Percentiles rank a stretch among this genome's conserved stretches.
These are phyloP conservation scores for Aspergillus taichungensis DNA, from an alignment of 495 filamentous ascomycete genomes.

Conservation along the genomic window DNA sequence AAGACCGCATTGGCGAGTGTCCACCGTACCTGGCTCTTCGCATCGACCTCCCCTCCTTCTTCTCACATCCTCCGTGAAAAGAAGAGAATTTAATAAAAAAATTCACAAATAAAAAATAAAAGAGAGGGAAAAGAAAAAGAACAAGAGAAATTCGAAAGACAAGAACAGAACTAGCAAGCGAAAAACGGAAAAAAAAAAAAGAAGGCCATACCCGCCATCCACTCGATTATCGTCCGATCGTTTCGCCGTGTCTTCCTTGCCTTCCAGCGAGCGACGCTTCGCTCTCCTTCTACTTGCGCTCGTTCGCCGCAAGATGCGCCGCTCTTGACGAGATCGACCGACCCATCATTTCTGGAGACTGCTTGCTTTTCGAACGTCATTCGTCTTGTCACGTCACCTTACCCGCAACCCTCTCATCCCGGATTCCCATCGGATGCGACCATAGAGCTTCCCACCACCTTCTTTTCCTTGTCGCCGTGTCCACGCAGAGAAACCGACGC, in stretches of 20 bases:
- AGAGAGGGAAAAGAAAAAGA: neutral
- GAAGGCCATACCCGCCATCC: too few species aligned
- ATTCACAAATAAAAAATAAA: neutral
- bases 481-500: slow-evolving; percentile 2
- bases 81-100: slow-evolving; percentile 1
- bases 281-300: slow-evolving; percentile 3
- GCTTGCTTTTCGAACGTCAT: slow-evolving; percentile 30
- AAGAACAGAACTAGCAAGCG: too few species aligned
- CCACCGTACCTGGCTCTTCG: too few species aligned
- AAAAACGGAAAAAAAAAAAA: too few species aligned
- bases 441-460: slow-evolving; percentile 1
- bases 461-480: slow-evolving; percentile 5
- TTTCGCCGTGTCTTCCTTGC: slow-evolving; percentile 2
- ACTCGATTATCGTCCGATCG: neutral
- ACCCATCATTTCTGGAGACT: slow-evolving; percentile 19
- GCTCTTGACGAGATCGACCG: slow-evolving; percentile 24
- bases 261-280: slow-evolving; percentile 2
- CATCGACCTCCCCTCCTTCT: too few species aligned
- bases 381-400: slow-evolving; percentile 30
- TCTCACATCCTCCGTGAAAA: too few species aligned
- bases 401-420: slow-evolving; percentile 10
- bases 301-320: slow-evolving; percentile 26
- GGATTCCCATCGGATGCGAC: slow-evolving; percentile 6
- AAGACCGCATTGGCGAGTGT: too few species aligned
- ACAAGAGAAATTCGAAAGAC: too few species aligned